These are phyloP conservation scores for Fusarium chuoi DNA, from an alignment of 2,329 filamentous ascomycete species.

Conservation along the genomic window DNA sequence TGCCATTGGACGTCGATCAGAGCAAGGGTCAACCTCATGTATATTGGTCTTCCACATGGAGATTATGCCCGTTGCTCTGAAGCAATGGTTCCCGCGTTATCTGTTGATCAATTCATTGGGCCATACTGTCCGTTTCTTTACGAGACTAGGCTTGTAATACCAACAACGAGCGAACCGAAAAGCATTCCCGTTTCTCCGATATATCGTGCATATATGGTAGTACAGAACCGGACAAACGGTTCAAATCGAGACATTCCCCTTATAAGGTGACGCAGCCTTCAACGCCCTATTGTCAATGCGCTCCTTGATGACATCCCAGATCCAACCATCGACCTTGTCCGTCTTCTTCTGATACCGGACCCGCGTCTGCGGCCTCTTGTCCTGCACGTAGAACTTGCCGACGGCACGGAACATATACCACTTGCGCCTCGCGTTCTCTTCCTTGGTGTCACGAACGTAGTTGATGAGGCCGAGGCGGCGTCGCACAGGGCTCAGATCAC, in stretches of 20 bases:
- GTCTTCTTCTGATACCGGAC: conserved; percentile 43
- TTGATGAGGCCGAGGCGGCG: conserved; percentile 55
- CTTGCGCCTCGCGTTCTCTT: conserved; percentile 48
- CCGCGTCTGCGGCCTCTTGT: conserved; percentile 32
- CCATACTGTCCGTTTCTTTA: not conserved
- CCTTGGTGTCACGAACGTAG: conserved; percentile 50
- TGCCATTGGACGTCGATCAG: not conserved
- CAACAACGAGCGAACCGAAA: not conserved
- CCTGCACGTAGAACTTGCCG: conserved; percentile 53
- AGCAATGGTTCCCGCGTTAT: not conserved
- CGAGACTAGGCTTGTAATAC: not conserved
- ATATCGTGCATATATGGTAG: not conserved
- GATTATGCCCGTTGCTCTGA: not conserved
- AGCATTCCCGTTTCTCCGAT: not conserved
- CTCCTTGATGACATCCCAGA: conserved; percentile 54
- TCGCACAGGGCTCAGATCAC: conserved; percentile 48
- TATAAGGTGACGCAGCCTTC: conserved; percentile 9
- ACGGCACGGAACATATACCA: conserved; percentile 57
- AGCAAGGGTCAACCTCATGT: not conserved
- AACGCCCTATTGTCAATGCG: conserved; percentile 44
- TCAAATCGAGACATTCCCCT: not conserved
- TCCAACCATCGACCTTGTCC: conserved; percentile 52
- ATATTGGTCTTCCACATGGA: not conserved
- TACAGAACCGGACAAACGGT: not conserved
- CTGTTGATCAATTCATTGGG: not conserved